These are phyloP conservation scores for Phytophthora megakarya DNA, from an alignment of 352 stramenopile genomes.

Conservation along the genomic window DNA sequence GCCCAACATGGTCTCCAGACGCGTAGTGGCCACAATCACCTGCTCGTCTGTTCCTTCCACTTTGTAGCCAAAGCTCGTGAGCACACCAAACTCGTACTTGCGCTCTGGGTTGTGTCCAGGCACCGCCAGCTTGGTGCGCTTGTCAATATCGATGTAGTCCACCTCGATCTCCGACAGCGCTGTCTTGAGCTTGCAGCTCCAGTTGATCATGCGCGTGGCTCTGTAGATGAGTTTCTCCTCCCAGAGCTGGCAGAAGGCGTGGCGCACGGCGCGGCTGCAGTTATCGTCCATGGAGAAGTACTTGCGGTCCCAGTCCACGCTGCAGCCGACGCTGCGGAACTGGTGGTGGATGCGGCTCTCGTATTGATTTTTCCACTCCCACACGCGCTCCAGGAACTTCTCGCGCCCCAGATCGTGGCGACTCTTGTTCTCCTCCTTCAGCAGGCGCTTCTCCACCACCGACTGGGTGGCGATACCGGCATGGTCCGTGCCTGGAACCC, in stretches of 20 bases:
- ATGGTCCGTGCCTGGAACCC: conserved; percentile 98
- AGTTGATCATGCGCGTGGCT: conserved; percentile 99
- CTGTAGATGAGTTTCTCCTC: conserved; percentile 97
- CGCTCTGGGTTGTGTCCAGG: conserved; percentile 95
- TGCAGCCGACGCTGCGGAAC: conserved; percentile 92
- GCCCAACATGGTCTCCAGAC: conserved; percentile 99
- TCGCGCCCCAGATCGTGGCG: conserved; percentile 92
- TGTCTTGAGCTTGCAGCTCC: conserved; percentile 98
- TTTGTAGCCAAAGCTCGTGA: conserved; percentile 98
- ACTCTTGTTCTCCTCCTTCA: conserved; percentile 83
- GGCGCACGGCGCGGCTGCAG: conserved; percentile 95
- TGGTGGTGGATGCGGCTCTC: conserved; percentile 87
- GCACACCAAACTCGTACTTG: conserved; percentile 99
- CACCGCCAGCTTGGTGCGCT: conserved; percentile 94
- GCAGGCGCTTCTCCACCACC: conserved; percentile 89
- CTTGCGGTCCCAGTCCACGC: conserved; percentile 96
- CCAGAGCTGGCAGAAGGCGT: conserved; percentile 96
- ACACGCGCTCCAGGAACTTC: conserved; percentile 94
- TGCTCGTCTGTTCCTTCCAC: conserved; percentile 91
- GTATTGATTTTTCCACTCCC: conserved; percentile 97
- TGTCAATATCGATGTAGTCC: conserved; percentile 99
- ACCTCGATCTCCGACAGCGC: conserved; percentile 97
- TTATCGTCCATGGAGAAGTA: conserved; percentile 99
- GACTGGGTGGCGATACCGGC: conserved; percentile 98
- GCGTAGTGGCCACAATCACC: conserved; percentile 92